These are phyloP conservation scores for Dentipellis fragilis DNA, from an alignment of 768 basidiomycete genomes.

Conservation along the genomic window DNA sequence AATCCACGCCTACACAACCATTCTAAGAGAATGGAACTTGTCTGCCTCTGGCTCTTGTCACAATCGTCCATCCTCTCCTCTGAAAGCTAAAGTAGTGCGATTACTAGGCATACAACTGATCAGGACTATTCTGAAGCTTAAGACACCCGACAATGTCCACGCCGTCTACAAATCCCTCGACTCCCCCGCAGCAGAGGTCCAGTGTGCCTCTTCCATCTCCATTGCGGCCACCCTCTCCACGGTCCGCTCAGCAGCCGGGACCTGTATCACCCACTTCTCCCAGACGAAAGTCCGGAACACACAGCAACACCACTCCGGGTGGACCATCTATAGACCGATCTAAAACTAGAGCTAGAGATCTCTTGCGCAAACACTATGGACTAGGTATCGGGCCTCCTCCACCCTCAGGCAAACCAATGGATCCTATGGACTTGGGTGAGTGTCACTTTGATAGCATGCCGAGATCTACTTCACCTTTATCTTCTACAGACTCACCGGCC, in stretches of 20 bases:
- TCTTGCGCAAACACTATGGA: conserved; percentile 82
- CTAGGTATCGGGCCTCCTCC: conserved; percentile 66
- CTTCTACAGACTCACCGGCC: conserved; percentile 54
- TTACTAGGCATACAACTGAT: too few relatives aligned
- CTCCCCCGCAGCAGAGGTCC: conserved; percentile 7
- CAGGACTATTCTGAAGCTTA: too few relatives aligned
- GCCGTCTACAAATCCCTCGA: background rate
- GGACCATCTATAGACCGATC: conserved; percentile 11
- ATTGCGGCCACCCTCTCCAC: conserved; percentile 7
- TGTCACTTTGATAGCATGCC: background rate
- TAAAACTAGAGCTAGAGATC: conserved; percentile 50
- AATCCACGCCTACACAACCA: too few relatives aligned
- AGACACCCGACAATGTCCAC: background rate
- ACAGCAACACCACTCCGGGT: background rate
- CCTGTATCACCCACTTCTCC: background rate
- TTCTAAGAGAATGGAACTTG: too few relatives aligned
- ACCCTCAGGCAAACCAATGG: conserved; percentile 43
- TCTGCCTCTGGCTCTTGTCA: too few relatives aligned
- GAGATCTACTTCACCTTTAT: conserved; percentile 6
- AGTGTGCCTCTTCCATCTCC: conserved; percentile 8
- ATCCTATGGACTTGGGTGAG: conserved; percentile 78
- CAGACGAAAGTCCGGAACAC: background rate
- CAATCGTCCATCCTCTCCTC: too few relatives aligned
- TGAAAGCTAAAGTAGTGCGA: too few relatives aligned
- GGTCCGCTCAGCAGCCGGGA: background rate